phyloP scores from a whole-genome alignment of 768 basidiomycete species.

The Panellus pusillus region DNA sequence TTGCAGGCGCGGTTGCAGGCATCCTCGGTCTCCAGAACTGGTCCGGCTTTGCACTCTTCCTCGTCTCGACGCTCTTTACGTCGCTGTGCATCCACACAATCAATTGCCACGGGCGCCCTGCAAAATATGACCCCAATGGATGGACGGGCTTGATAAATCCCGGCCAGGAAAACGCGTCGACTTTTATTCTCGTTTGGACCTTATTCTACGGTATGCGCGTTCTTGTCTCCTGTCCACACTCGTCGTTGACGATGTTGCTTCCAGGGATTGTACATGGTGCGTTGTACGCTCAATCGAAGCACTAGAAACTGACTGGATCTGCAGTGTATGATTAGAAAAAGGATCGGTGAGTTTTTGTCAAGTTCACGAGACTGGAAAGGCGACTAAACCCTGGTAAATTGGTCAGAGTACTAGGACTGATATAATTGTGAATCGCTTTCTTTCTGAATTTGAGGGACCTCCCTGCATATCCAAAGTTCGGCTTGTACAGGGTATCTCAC shows the following conservation, averaged over 20 bases:
- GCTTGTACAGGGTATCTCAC: no score
- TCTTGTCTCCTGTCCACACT: background rate
- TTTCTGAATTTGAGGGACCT: no score
- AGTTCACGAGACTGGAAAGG: background rate
- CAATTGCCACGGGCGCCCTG: slow-evolving; percentile 69
- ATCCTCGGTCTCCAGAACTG: slow-evolving; percentile 87
- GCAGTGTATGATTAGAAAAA: slow-evolving; percentile 6
- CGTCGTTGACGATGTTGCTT: background rate
- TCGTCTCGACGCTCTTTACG: slow-evolving; percentile 64
- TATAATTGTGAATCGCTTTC: no score
- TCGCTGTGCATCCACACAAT: slow-evolving; percentile 63
- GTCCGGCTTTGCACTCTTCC: slow-evolving; percentile 79
- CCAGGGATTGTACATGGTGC: slow-evolving; percentile 52
- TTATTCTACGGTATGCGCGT: slow-evolving; percentile 76
- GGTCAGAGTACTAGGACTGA: no score
- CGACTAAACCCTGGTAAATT: no score
- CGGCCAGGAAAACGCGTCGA: slow-evolving; percentile 88
- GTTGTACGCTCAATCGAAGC: background rate
- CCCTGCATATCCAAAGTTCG: no score
- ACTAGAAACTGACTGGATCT: background rate
- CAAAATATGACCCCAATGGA: slow-evolving; percentile 64
- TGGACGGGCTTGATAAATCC: slow-evolving; percentile 72
- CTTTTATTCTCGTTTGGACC: slow-evolving; percentile 93
- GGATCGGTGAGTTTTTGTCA: background rate
- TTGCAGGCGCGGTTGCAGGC: slow-evolving; percentile 85